Evolutionary conservation across 352 stramenopile species (phyloP), one percentile per base, ranked within the genome.

Genomic region (Aphanomyces stellatus): DNA sequence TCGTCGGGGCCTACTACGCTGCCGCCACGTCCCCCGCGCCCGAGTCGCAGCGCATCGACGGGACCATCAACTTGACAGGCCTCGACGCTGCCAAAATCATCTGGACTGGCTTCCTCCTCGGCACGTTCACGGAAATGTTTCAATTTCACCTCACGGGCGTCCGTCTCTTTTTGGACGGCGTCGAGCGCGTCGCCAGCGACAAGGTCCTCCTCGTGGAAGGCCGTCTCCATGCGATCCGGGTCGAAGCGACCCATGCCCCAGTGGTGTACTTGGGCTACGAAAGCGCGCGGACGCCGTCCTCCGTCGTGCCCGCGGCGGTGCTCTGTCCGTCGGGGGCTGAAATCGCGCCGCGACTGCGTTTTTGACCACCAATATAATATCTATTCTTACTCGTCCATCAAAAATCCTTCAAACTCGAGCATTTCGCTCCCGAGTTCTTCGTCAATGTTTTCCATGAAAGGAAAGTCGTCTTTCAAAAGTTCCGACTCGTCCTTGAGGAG

Each of bases 1-100:
- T 87, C 2, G 59, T 63, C 4, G 75, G 69, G 2, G 72, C 74
- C 42, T 86, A 86, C 51, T 87, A 77, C 41, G 46, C 69, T 28
- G 17, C 19, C 33, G 28, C 22, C 4, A 46, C 43, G 19, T 28
- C 27, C 22, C 19, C 31, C 11, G 24, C n/a, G 19, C 22, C 60
- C 22, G 60, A 67, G 19, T 11, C 37, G 4, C 51, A 10, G 33
- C 42, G 31, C 27, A 8, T 67, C 30, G 60, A 67, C 41, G 6
- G 15, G 0, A 28, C 22, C 13, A n/a, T 57, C 10, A 8, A 30
- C 35, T 35, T 57, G 8, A 30, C 24, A 7, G 37, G 31, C 13
- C 15, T 55, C 33, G 37, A 33, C 49, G 33, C 25, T 13, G 17
- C 60, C 60, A 67, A 67, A 46, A 31, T 67, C 43, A 31, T 56